Percentiles rank a stretch among this genome's conserved stretches.
Evolutionary conservation across 202 grass and related monocot species (phyloP).

Genomic region (Musa balbisiana): DNA sequence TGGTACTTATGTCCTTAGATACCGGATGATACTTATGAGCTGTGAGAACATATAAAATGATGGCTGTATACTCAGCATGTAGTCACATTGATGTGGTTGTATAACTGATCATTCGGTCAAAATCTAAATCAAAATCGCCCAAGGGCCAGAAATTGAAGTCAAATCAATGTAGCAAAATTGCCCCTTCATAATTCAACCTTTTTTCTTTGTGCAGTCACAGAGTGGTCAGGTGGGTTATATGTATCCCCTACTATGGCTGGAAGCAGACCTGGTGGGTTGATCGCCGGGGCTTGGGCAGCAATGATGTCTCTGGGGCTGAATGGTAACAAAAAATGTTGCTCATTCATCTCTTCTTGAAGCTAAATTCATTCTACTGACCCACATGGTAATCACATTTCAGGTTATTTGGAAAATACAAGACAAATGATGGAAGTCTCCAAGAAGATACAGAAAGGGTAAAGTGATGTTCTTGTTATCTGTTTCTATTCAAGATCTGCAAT

Average conservation of each 20-base stretch:
- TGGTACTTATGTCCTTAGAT: too few species aligned
- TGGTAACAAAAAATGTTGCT: slow-evolving; percentile 34
- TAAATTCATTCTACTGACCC: neutral
- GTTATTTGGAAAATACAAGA: slow-evolving; percentile 77
- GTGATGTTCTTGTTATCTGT: slow-evolving; percentile 13
- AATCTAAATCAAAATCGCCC: neutral
- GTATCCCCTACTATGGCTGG: slow-evolving; percentile 91
- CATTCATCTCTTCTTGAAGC: neutral
- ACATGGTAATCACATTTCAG: slow-evolving; percentile 30
- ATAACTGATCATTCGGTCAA: neutral
- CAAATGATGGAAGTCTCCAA: slow-evolving; percentile 85
- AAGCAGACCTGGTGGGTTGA: slow-evolving; percentile 82
- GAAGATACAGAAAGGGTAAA: slow-evolving; percentile 88
- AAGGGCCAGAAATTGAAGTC: neutral
- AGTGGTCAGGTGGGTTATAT: slow-evolving; percentile 95
- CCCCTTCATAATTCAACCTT: slow-evolving; percentile 7
- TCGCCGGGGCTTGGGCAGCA: slow-evolving; percentile 91
- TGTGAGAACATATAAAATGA: too few species aligned
- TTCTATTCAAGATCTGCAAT: neutral
- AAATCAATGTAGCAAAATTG: neutral
- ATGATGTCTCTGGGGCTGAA: slow-evolving; percentile 87
- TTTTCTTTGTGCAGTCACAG: slow-evolving; percentile 49
- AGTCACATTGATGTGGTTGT: neutral
- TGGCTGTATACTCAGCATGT: too few species aligned
- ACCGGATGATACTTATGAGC: too few species aligned